Evolutionary conservation across 257 asterid species (phyloP).

Genomic region (Paulownia fortunei): DNA sequence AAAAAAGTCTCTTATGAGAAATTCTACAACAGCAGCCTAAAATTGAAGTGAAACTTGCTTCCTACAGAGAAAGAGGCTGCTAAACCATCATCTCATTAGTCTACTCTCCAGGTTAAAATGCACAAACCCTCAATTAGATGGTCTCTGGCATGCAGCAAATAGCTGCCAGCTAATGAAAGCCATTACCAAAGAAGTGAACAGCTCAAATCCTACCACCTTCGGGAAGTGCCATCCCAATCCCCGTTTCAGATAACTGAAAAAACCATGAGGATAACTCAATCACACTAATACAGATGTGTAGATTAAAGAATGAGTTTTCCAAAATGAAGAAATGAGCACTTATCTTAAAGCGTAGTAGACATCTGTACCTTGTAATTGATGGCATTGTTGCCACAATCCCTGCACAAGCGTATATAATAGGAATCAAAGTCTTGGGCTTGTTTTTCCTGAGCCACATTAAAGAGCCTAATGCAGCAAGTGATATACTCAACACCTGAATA

Average conservation of each 20-base stretch:
- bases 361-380: slow-evolving; percentile 74
- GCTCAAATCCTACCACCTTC: slow-evolving; percentile 85
- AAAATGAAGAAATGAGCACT: background rate
- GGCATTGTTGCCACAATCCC: slow-evolving; percentile 97
- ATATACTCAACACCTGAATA: slow-evolving; percentile 78
- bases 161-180: slow-evolving; percentile 98
- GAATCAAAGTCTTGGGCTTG: slow-evolving; percentile 93
- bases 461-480: slow-evolving; percentile 94
- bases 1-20: background rate
- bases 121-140: slow-evolving; percentile 51
- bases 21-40: slow-evolving; percentile 33
- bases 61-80: background rate
- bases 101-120: background rate
- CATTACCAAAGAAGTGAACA: slow-evolving; percentile 78
- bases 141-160: slow-evolving; percentile 86
- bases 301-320: background rate
- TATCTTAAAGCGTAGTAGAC: background rate
- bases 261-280: background rate
- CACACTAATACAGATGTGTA: background rate
- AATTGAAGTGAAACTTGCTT: background rate
- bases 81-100: background rate
- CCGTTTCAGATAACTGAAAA: slow-evolving; percentile 76
- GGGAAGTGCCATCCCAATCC: slow-evolving; percentile 93
- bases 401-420: slow-evolving; percentile 84
- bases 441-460: slow-evolving; percentile 96